Evolutionary conservation across 2,329 filamentous ascomycete species (phyloP).

Genomic region (Scytalidium lignicola): DNA sequence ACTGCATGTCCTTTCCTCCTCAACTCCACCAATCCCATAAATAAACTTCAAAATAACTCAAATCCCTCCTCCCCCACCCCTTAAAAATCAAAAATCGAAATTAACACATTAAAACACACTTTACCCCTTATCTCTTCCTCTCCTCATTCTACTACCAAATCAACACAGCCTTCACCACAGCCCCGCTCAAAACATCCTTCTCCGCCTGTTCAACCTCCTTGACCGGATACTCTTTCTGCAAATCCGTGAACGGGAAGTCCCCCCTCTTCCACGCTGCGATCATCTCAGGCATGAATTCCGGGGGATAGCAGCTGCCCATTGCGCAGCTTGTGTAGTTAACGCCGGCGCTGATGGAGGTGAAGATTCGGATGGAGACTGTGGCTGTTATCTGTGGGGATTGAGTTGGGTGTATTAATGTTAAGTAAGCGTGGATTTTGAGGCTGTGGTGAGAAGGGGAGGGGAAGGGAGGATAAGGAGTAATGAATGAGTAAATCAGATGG

Average conservation of each 20-base stretch:
- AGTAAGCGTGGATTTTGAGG: background rate
- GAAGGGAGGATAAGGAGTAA: conserved; percentile 7
- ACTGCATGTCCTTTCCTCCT: no score
- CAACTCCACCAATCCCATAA: no score
- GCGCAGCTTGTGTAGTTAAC: conserved; percentile 13
- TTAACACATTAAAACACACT: no score
- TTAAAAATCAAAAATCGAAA: no score
- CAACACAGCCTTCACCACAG: conserved; percentile 16
- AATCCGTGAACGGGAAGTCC: conserved; percentile 16
- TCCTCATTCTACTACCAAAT: no score
- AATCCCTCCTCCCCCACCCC: no score
- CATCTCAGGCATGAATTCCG: conserved; percentile 16
- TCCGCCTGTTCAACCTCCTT: conserved; percentile 14
- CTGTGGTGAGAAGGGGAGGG: conserved; percentile 9
- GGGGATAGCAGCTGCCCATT: conserved; percentile 18
- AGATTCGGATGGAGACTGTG: conserved; percentile 10
- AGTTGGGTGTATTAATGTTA: conserved; percentile 1
- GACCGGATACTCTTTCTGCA: conserved; percentile 12
- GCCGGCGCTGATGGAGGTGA: conserved; percentile 14
- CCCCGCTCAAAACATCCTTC: conserved; percentile 12
- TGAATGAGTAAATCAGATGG: no score
- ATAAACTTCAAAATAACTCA: no score
- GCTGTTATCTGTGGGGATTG: conserved; percentile 9
- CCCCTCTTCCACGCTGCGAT: conserved; percentile 12
- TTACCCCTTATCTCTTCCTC: no score